These are phyloP conservation scores for Candida khao-thaluensis DNA, from an alignment of 805 yeast genomes.

Conservation along the genomic window DNA sequence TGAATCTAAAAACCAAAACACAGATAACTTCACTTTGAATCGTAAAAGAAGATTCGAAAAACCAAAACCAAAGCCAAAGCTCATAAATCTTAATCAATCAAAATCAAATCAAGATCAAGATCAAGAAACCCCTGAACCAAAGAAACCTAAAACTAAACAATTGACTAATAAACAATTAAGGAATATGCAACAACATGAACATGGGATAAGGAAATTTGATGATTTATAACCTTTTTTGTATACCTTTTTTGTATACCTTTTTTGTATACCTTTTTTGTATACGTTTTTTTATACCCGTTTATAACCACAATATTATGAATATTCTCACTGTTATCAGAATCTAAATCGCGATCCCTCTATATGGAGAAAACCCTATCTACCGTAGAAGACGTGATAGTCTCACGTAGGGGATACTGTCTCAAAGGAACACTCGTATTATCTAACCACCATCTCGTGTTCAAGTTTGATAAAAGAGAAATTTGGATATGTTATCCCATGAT, in stretches of 20 bases:
- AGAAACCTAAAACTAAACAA: conserved; percentile 32
- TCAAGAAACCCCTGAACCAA: conserved; percentile 18
- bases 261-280: too few relatives aligned
- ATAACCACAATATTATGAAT: too few relatives aligned
- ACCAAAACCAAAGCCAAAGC: conserved; percentile 15
- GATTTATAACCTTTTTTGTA: conserved; percentile 54
- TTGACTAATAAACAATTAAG: conserved; percentile 45
- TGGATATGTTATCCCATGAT: conserved; percentile 93
- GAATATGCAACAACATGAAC: conserved; percentile 53
- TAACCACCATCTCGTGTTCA: conserved; percentile 39
- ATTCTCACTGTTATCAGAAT: not conserved
- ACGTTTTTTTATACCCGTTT: too few relatives aligned
- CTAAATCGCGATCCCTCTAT: not conserved
- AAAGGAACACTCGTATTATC: conserved; percentile 38
- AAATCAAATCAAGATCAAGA: conserved; percentile 13
- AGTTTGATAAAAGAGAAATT: conserved; percentile 50
- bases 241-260: too few relatives aligned
- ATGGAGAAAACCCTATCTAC: conserved; percentile 32
- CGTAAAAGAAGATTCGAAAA: conserved; percentile 17
- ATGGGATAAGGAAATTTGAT: conserved; percentile 65
- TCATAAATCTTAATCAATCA: conserved; percentile 18
- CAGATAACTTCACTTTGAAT: not conserved
- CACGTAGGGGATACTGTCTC: conserved; percentile 38
- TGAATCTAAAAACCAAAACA: too few relatives aligned
- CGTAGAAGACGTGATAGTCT: conserved; percentile 39